Evolutionary conservation across 768 basidiomycete genomes (phyloP).

Genomic region (Candolleomyces aberdarensis): DNA sequence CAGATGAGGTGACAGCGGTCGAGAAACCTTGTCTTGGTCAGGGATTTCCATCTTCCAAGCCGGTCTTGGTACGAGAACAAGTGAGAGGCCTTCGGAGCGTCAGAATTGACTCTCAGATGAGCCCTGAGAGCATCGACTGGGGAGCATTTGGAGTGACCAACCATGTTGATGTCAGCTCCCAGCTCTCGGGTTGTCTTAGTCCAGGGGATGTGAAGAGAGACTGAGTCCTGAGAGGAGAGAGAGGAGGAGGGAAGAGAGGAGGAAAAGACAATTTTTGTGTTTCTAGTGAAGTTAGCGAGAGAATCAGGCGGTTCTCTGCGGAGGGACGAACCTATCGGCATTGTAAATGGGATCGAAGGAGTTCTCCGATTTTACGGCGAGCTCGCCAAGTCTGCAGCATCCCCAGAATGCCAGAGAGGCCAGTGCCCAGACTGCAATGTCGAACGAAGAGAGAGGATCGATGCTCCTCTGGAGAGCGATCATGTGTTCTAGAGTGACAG

Average conservation of each 20-base stretch:
- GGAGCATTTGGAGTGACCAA: constrained; percentile 5
- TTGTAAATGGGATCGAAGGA: constrained; percentile 8
- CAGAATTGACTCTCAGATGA: constrained; percentile 17
- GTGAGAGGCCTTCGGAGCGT: constrained; percentile 13
- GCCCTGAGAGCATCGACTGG: constrained; percentile 20
- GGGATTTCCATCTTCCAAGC: background rate
- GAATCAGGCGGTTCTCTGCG: constrained; percentile 8
- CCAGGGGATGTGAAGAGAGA: constrained; percentile 29
- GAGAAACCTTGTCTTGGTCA: too few species aligned
- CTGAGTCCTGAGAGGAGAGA: background rate
- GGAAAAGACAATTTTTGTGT: too few species aligned
- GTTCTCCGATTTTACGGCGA: constrained; percentile 28
- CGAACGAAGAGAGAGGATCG: constrained; percentile 17
- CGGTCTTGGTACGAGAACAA: constrained; percentile 9
- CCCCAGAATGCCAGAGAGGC: constrained; percentile 33
- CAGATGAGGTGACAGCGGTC: too few species aligned
- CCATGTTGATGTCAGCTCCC: constrained; percentile 26
- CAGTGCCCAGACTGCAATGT: constrained; percentile 29
- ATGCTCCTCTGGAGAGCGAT: constrained; percentile 8
- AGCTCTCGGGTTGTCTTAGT: constrained; percentile 26
- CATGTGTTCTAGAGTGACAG: background rate
- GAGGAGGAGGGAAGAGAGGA: background rate
- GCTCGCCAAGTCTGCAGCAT: too few species aligned
- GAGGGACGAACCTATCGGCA: constrained; percentile 10
- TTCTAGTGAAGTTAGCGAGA: background rate